Evolutionary conservation across 2,329 filamentous ascomycete species (phyloP).

Genomic region (Parastagonospora nodorum): DNA sequence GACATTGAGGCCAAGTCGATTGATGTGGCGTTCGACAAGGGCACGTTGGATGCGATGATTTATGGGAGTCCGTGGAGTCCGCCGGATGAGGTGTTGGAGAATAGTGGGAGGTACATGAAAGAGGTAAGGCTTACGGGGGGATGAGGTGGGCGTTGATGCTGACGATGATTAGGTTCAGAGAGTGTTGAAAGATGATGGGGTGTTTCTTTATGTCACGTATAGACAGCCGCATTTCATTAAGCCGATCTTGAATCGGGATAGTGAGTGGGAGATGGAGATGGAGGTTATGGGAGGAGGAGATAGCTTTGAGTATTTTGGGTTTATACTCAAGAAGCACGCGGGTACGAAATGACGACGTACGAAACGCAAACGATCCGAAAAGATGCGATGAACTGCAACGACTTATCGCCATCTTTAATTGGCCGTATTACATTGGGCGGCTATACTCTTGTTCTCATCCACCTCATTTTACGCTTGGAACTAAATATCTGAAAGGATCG

Average conservation of each 20-base stretch:
- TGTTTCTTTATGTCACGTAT: constrained; percentile 56
- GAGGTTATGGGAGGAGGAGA: constrained; percentile 23
- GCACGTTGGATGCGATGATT: constrained; percentile 62
- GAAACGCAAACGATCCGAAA: no score
- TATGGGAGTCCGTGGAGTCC: constrained; percentile 60
- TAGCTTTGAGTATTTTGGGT: constrained; percentile 30
- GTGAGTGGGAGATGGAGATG: constrained; percentile 30
- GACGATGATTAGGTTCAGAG: constrained; percentile 47
- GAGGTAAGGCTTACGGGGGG: constrained; percentile 47
- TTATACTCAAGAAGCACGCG: not conserved
- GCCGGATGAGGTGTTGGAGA: constrained; percentile 55
- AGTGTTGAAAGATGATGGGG: constrained; percentile 54
- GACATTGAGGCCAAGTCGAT: constrained; percentile 49
- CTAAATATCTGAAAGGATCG: no score
- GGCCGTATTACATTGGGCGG: no score
- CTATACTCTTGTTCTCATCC: no score
- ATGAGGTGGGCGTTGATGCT: not conserved
- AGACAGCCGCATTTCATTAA: constrained; percentile 40
- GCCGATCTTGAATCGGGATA: constrained; percentile 27
- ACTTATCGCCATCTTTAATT: no score
- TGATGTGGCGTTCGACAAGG: constrained; percentile 64
- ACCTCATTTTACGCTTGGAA: no score
- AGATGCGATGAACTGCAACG: no score
- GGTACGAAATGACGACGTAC: no score
- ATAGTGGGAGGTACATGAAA: constrained; percentile 55